A percentile compares a stretch with the other conserved stretches of the same genome.
phyloP scores from a whole-genome alignment of 2,329 filamentous ascomycete species.

The Fusarium caatingaense region DNA sequence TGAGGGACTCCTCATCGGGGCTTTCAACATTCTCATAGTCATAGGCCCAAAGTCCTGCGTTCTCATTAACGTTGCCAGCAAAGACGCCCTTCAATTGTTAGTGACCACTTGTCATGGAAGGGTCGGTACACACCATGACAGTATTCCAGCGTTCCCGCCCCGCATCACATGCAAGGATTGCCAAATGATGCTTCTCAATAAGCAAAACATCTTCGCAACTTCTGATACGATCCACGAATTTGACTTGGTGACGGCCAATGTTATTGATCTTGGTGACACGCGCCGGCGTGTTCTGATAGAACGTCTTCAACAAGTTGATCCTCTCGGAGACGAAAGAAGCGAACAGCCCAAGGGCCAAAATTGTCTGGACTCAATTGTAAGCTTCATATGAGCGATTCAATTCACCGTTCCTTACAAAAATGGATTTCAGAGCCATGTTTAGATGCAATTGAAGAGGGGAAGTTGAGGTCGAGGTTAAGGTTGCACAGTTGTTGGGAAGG shows the following conservation, averaged over 20 bases:
- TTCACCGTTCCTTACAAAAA: neutral
- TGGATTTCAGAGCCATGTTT: constrained; percentile 16
- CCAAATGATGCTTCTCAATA: constrained; percentile 51
- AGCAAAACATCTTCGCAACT: constrained; percentile 56
- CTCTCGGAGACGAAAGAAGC: constrained; percentile 31
- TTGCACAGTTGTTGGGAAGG: neutral
- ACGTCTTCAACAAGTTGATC: constrained; percentile 26
- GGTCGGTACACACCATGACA: constrained; percentile 51
- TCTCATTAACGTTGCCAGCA: constrained; percentile 25
- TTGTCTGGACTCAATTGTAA: neutral
- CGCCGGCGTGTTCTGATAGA: constrained; percentile 48
- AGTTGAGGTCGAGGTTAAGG: neutral
- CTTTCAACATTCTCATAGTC: constrained; percentile 48
- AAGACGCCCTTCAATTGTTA: constrained; percentile 43
- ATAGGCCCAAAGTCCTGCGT: constrained; percentile 52
- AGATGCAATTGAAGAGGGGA: neutral
- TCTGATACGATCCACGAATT: constrained; percentile 52
- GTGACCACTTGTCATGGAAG: neutral
- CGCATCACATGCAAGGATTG: constrained; percentile 53
- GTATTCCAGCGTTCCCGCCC: constrained; percentile 56
- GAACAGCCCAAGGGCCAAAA: constrained; percentile 21
- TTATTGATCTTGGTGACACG: constrained; percentile 46
- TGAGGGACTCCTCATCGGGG: constrained; percentile 35
- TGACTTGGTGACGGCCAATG: constrained; percentile 46
- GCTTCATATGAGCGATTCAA: neutral